phyloP scores from a whole-genome alignment of 805 yeast genomes.

The Ogataea haglerorum region DNA sequence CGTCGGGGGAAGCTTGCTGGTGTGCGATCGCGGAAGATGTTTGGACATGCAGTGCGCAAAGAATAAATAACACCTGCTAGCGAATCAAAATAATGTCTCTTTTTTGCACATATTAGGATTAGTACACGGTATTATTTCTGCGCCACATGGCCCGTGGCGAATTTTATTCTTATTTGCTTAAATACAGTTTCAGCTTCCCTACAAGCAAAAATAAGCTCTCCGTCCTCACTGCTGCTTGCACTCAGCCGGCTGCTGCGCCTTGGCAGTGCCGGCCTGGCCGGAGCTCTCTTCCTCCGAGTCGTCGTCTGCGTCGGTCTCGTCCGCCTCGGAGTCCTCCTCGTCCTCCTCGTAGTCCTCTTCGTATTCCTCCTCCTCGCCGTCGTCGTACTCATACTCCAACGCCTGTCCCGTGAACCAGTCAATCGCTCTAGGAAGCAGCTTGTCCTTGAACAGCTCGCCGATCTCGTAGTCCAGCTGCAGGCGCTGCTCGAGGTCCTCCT shows the following conservation, averaged over 20 bases:
- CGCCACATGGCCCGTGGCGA: conserved; percentile 1
- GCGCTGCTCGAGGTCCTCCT: conserved; percentile 74
- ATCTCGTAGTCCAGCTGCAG: conserved; percentile 90
- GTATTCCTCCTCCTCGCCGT: conserved; percentile 54
- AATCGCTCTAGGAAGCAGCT: conserved; percentile 91
- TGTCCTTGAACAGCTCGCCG: conserved; percentile 95
- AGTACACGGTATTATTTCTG: too few relatives aligned
- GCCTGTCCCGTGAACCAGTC: conserved; percentile 99
- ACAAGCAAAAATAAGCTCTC: conserved; percentile 3
- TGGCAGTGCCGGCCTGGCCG: conserved; percentile 31
- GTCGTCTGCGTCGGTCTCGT: conserved; percentile 39
- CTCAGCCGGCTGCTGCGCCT: conserved; percentile 63
- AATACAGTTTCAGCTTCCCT: neutral
- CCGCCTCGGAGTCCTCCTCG: conserved; percentile 63
- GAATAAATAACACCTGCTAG: neutral
- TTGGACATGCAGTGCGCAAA: conserved; percentile 7
- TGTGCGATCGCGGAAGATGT: conserved; percentile 7
- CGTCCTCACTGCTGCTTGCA: conserved; percentile 60
- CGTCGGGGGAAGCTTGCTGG: neutral
- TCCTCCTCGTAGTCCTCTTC: conserved; percentile 47
- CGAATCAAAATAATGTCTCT: neutral
- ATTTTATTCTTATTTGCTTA: neutral
- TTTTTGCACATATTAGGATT: neutral
- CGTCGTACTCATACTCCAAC: conserved; percentile 61
- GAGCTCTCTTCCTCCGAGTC: conserved; percentile 15